Evolutionary conservation across 2,329 filamentous ascomycete genomes (phyloP), one percentile per base, ranked within the genome.

Genomic region (Phialocephala subalpina): DNA sequence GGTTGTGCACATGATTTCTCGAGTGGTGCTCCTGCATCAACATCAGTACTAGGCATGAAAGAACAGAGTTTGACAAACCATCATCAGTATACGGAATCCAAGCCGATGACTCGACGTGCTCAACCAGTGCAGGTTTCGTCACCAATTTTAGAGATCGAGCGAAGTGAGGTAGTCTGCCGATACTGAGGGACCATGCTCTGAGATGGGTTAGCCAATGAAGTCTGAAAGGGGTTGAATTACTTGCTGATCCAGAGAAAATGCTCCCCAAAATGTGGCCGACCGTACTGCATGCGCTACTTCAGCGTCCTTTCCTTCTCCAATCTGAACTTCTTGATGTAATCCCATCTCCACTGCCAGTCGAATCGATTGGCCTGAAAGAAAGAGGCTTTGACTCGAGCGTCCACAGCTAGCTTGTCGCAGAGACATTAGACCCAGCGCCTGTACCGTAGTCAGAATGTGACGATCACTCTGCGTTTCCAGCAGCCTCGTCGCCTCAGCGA

Each of bases 351-450:
- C 82, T 35, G 90, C 90, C 68, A 93, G 84, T 3, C 90, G 85
- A 65, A 93, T 87, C 72, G 90, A 92, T 75, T 92, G 87, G 1
- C 91, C 90, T 2, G 89, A 87, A 69, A 91, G 90, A 65, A 87
- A 90, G 82, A 90, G 92, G 59, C 90, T 91, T 69, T 90, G 87
- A 35, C 89, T 92, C 72, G 93, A 89, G 38, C 90, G 83, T 0
- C 90, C 90, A 69, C 87, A 89, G 73, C 90, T 92, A 2, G 89
- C 90, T 78, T 94, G 90, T 49, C 91, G 82, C 69, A 93, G 88
- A 6, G 89, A 90, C 90, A 94, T 92, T 72, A 94, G 86, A 6
- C 90, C 90, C 20, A 94, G 80, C 1, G 91, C 91, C 78, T 94
- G 91, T 53, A 92, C 89, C 4, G 89, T 92, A 2, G 90, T 92